A percentile compares a stretch with the other conserved stretches of the same genome.
Conservation (phyloP, 768 basidiomycete genomes). For the Lentinus brumalis region DNA sequence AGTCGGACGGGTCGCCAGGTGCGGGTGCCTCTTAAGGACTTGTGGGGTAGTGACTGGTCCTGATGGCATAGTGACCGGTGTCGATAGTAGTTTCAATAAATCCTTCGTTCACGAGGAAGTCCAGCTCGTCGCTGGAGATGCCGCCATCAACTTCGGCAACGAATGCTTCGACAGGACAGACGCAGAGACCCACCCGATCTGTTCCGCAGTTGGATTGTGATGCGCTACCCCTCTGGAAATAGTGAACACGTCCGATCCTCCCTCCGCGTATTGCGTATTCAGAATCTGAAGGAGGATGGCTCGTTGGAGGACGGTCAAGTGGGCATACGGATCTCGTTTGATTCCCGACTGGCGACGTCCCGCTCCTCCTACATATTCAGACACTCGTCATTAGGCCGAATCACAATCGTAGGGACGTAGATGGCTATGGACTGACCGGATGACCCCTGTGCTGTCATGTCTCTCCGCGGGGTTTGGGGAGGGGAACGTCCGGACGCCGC, state of each 20-base stretch:
- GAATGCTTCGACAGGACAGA: too few relatives aligned
- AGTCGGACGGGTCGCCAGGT: background rate
- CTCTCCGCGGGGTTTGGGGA: too few relatives aligned
- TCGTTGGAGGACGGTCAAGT: conserved; percentile 24
- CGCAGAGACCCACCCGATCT: conserved; percentile 11
- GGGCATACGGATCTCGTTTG: conserved; percentile 24
- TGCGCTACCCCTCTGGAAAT: conserved; percentile 14
- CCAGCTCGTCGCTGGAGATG: conserved; percentile 23
- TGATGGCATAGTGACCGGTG: conserved; percentile 5
- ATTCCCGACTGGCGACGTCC: background rate
- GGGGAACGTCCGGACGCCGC: background rate
- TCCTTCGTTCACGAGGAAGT: conserved; percentile 21
- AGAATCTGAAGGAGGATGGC: conserved; percentile 26
- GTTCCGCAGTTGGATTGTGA: background rate
- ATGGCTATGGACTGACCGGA: too few relatives aligned
- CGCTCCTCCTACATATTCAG: background rate
- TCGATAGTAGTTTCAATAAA: conserved; percentile 12
- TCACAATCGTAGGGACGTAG: too few relatives aligned
- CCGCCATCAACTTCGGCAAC: background rate
- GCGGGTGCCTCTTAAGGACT: background rate
- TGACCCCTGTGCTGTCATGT: too few relatives aligned
- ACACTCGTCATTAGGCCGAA: too few relatives aligned
- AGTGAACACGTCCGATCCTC: conserved; percentile 1
- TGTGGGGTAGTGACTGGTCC: too few relatives aligned
- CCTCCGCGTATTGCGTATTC: conserved; percentile 1